Base-by-base conservation (phyloP, 2,329 filamentous ascomycete genomes). In the Coleophoma crateriformis region DNA sequence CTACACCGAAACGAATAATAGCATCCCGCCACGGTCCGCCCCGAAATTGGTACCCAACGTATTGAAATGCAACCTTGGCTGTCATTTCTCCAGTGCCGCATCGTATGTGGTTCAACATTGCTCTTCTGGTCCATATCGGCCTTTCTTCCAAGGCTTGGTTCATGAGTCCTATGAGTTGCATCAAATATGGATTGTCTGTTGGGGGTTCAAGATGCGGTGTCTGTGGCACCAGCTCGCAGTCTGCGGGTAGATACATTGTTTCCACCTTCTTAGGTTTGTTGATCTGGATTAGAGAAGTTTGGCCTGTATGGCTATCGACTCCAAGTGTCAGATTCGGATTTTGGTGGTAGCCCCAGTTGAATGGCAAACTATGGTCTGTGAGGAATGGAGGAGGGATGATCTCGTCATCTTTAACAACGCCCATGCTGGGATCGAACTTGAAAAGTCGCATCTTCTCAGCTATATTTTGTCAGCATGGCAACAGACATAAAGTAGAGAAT, bases 11-110 rank as follows among this genome's bases (percentile, higher is more conserved):
- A 43, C 79, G 83, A 55, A 96, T 82, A 48, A 96, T 82, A 3
- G 88, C 85, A 66, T 97, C 91, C 55, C 90, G 81, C 87, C 90
- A 99, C 0, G 94, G 91, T 0, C 94, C 94, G 19, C 87, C 90
- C 51, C 87, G 86, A 75, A 97, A 96, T 68, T 91, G 89, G 69
- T 96, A 99, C 8, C 88, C 90, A 4, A 89, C 83, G 60, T 94
- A 92, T 54, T 90, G 87, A 47, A 91, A 79, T 43, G 88, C 88
- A 62, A 86, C 79, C 60, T 89, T 87, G 52, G 96, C 68, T 39
- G 78, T 68, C 50, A 78, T 80, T 52, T 75, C 73, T 40, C 71
- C 73, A 22, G 73, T 71, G 44, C 69, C 71, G 45, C 70, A 69
- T 2, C 69, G 71, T 32, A 96, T 74, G 47, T 79, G 77, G 67